phyloP scores from a whole-genome alignment of 352 stramenopile species.

The Pythium insidiosum region DNA sequence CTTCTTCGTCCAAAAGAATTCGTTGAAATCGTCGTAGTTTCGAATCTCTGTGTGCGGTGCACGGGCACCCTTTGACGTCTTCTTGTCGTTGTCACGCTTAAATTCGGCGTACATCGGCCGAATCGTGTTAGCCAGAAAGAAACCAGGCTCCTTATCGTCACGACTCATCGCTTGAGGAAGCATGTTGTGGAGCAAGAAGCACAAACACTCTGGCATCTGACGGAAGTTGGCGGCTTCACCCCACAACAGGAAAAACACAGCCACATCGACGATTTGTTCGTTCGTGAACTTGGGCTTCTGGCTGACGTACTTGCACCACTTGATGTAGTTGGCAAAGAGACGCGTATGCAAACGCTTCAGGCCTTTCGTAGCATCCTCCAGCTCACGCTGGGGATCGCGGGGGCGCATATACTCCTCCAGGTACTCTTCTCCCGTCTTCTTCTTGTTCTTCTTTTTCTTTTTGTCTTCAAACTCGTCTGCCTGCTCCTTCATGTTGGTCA shows the following conservation, averaged over 20 bases:
- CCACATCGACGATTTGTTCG: constrained; percentile 70
- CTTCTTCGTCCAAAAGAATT: constrained; percentile 87
- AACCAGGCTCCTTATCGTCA: constrained; percentile 47
- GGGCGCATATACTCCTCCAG: constrained; percentile 17
- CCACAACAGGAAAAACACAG: constrained; percentile 83
- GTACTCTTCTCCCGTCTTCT: constrained; percentile 12
- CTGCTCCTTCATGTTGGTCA: constrained; percentile 40
- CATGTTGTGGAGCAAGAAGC: constrained; percentile 76
- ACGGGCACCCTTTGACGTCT: constrained; percentile 68
- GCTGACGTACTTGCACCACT: constrained; percentile 86
- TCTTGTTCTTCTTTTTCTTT: constrained; percentile 23
- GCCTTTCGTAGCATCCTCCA: constrained; percentile 65
- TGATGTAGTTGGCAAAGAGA: constrained; percentile 81
- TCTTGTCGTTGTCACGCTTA: constrained; percentile 87
- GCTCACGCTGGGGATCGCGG: constrained; percentile 57
- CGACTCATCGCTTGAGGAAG: constrained; percentile 57
- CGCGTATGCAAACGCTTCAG: constrained; percentile 70
- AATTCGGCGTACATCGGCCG: constrained; percentile 75
- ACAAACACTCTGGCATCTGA: constrained; percentile 70
- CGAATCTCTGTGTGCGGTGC: constrained; percentile 68
- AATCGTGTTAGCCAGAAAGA: constrained; percentile 70
- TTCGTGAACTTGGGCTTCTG: constrained; percentile 71
- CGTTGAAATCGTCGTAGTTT: constrained; percentile 87
- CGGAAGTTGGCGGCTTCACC: constrained; percentile 82
- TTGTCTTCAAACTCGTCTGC: constrained; percentile 17